phyloP scores from a whole-genome alignment of 1,139 yeast species.

The Protomyces pachydermus region DNA sequence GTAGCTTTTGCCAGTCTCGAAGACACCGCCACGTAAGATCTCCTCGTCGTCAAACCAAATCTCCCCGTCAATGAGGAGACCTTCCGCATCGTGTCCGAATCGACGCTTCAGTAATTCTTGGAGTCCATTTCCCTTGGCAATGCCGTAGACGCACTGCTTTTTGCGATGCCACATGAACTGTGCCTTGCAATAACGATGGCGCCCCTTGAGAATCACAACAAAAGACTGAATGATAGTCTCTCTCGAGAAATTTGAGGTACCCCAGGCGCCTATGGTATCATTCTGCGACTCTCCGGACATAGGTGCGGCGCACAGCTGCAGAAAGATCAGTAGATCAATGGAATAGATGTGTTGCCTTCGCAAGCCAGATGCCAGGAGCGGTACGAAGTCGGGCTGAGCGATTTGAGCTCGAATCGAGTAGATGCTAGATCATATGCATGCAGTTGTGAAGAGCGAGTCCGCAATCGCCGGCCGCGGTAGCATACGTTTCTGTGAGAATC shows the following conservation, averaged over 20 bases:
- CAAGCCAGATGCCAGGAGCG: no score
- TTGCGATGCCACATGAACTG: slow-evolving; percentile 8
- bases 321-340: background rate
- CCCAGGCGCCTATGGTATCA: background rate
- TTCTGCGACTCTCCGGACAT: background rate
- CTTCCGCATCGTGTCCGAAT: slow-evolving; percentile 17
- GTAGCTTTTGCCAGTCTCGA: background rate
- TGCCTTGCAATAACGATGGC: slow-evolving; percentile 8
- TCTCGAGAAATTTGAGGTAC: background rate
- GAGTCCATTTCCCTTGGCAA: slow-evolving; percentile 1
- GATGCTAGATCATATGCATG: no score
- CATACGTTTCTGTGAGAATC: no score
- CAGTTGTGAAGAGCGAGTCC: no score
- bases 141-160: background rate
- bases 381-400: no score
- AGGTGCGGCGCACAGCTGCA: background rate
- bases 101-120: slow-evolving; percentile 10
- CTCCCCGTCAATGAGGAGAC: slow-evolving; percentile 7
- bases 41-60: slow-evolving; percentile 13
- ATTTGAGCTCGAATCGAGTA: no score
- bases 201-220: slow-evolving; percentile 5
- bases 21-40: background rate
- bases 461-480: no score
- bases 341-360: no score
- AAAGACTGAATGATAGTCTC: slow-evolving; percentile 1